These are phyloP conservation scores for Suillus americanus DNA, from an alignment of 768 basidiomycete species.

Conservation along the genomic window DNA sequence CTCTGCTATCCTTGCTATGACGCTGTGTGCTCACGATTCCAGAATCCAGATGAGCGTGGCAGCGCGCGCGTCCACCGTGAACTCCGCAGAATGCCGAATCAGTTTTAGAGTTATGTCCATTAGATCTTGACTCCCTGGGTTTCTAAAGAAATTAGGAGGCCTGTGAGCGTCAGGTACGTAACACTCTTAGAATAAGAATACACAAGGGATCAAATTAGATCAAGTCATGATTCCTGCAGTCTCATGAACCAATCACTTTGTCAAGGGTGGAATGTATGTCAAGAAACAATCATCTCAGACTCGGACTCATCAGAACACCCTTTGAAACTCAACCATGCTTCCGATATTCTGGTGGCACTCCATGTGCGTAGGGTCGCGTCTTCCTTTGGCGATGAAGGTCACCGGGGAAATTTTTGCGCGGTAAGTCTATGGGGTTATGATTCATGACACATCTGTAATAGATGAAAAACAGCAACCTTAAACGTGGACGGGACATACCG, in stretches of 20 bases:
- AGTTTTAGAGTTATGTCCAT: background rate
- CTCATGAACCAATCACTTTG: background rate
- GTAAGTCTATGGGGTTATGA: background rate
- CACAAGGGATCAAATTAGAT: background rate
- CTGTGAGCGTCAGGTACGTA: background rate
- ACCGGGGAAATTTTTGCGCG: background rate
- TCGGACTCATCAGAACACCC: background rate
- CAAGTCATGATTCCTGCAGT: background rate
- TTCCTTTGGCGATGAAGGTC: background rate
- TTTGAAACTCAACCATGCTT: background rate
- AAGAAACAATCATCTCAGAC: background rate
- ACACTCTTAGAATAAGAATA: background rate
- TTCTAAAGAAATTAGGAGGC: background rate
- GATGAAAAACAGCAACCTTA: background rate
- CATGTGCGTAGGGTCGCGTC: background rate
- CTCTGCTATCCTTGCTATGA: background rate
- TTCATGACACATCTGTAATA: background rate
- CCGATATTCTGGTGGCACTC: background rate
- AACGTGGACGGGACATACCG: background rate
- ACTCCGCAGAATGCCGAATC: background rate
- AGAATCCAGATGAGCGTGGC: background rate
- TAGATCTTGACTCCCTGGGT: background rate
- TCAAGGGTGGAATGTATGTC: background rate
- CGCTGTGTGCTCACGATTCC: background rate
- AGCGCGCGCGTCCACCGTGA: background rate